phyloP scores from a whole-genome alignment of 495 filamentous ascomycete genomes.

The Aspergillus sclerotiicarbonarius region DNA sequence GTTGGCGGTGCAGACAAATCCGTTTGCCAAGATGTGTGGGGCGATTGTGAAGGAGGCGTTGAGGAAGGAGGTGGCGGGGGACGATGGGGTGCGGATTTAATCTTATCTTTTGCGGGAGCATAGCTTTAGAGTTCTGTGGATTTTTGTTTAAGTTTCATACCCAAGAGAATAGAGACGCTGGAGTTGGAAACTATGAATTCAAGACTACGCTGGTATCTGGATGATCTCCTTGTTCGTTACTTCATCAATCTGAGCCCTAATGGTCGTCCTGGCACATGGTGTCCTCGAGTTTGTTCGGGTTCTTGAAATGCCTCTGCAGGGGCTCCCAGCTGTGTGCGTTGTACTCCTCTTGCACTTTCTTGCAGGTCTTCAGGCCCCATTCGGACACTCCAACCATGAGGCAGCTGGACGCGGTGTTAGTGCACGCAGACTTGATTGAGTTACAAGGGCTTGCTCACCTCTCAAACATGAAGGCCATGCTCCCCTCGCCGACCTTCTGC shows the following conservation, averaged over 20 bases:
- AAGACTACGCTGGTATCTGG: neutral
- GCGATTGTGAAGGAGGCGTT: conserved; percentile 83
- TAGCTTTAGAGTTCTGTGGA: neutral
- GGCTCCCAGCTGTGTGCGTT: conserved; percentile 83
- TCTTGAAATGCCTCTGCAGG: conserved; percentile 73
- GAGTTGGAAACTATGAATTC: neutral
- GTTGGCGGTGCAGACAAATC: conserved; percentile 78
- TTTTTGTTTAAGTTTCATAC: neutral
- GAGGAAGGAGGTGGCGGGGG: conserved; percentile 60
- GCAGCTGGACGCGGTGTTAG: conserved; percentile 50
- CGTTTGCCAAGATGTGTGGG: conserved; percentile 85
- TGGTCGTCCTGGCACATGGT: too few species aligned
- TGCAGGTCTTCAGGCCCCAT: conserved; percentile 81
- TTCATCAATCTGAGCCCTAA: too few species aligned
- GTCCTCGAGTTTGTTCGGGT: conserved; percentile 42
- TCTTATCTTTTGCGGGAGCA: neutral
- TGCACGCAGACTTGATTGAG: neutral
- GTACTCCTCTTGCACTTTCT: conserved; percentile 81
- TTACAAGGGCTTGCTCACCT: conserved; percentile 39
- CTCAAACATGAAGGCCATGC: conserved; percentile 71
- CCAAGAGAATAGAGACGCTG: neutral
- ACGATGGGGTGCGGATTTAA: neutral
- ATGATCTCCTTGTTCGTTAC: neutral
- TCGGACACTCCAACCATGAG: conserved; percentile 90
- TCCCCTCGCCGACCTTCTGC: conserved; percentile 58